These are phyloP conservation scores for Daldinia sp. DNA, from an alignment of 2,329 filamentous ascomycete species.

Conservation along the genomic window DNA sequence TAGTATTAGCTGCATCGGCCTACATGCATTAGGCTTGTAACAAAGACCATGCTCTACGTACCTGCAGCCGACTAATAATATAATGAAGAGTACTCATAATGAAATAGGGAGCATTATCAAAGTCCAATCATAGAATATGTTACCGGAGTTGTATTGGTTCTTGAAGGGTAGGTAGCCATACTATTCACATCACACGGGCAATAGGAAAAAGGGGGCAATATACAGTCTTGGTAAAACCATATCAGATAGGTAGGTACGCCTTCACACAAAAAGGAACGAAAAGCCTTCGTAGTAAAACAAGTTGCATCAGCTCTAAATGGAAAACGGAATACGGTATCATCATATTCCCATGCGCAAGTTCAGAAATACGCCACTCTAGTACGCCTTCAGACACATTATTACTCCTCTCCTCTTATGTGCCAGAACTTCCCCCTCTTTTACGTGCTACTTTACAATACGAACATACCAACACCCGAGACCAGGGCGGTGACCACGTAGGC, in stretches of 20 bases:
- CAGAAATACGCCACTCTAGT: conserved; percentile 29
- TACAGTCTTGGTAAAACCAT: not conserved
- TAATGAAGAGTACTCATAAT: no score
- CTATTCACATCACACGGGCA: not conserved
- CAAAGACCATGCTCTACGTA: not conserved
- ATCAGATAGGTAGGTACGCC: not conserved
- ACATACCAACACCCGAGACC: conserved; percentile 65
- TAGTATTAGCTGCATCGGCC: conserved; percentile 14
- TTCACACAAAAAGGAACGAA: not conserved
- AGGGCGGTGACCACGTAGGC: conserved; percentile 63
- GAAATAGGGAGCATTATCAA: not conserved
- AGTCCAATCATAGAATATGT: not conserved
- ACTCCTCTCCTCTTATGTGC: conserved; percentile 14
- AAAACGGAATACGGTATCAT: conserved; percentile 17
- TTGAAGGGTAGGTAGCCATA: not conserved
- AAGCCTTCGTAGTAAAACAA: conserved; percentile 3
- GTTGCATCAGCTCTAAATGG: conserved; percentile 18
- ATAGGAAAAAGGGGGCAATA: not conserved
- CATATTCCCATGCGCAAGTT: conserved; percentile 25
- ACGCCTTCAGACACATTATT: conserved; percentile 37
- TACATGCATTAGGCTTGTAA: not conserved
- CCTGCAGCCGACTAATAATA: not conserved
- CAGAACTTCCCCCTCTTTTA: conserved; percentile 1
- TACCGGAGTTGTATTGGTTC: not conserved
- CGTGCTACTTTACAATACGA: conserved; percentile 60